Percentiles rank a stretch among this genome's conserved stretches.
phyloP scores from a whole-genome alignment of 768 basidiomycete species.

The Chlorophyllum brunneum region DNA sequence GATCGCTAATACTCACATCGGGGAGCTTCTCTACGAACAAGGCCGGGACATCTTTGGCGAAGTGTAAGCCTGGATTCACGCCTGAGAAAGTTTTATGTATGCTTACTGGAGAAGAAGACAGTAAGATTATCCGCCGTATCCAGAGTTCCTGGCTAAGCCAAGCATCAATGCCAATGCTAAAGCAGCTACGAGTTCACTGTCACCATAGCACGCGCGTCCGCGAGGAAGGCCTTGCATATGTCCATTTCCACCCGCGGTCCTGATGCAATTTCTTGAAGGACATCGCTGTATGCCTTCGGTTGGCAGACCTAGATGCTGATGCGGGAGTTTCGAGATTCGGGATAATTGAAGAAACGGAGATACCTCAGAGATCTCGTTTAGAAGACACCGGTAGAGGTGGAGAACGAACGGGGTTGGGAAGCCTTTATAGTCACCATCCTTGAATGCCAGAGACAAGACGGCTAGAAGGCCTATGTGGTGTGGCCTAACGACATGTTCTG shows the following conservation, averaged over 20 bases:
- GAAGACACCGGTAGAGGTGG: conserved; percentile 60
- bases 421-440: conserved; percentile 48
- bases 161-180: neutral
- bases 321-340: neutral
- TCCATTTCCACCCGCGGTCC: conserved; percentile 42
- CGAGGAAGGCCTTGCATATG: conserved; percentile 40
- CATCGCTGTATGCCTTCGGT: conserved; percentile 51
- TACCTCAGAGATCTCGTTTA: conserved; percentile 72
- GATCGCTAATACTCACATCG: conserved; percentile 6
- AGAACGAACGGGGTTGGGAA: conserved; percentile 57
- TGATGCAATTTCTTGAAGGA: conserved; percentile 39
- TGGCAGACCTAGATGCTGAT: conserved; percentile 47
- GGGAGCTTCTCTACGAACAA: conserved; percentile 50
- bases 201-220: conserved; percentile 39
- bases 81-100: neutral
- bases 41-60: conserved; percentile 42
- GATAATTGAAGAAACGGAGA: conserved; percentile 18
- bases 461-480: conserved; percentile 73
- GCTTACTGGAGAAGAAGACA: conserved; percentile 55
- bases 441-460: conserved; percentile 59
- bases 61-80: neutral
- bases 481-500: conserved; percentile 65
- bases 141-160: conserved; percentile 35
- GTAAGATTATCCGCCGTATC: conserved; percentile 54
- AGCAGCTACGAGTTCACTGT: neutral